Evolutionary conservation across 768 basidiomycete genomes (phyloP), one percentile per base, ranked within the genome.

Genomic region (Amyloporia xantha): DNA sequence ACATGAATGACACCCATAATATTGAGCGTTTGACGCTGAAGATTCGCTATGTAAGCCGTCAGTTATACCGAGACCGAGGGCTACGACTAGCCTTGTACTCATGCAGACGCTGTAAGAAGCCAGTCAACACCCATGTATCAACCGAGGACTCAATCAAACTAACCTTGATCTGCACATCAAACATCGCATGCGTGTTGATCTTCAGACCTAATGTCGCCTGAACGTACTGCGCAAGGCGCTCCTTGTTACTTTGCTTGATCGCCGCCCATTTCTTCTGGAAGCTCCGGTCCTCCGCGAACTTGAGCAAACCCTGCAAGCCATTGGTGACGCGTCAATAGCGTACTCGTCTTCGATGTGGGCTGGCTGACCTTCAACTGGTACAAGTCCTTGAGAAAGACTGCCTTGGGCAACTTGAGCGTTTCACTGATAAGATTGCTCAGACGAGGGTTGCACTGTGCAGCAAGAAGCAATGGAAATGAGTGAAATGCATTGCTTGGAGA

Each of bases 241-340:
- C 82, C 72, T 97, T 98, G 76, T 97, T 98, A 51, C 79, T 78
- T 52, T 81, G 83, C 72, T 94, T 95, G 65, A 94, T 82, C 28
- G 77, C 78, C 37, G 79, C 81, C 90, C 91, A 99, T 56, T 83
- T 77, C 41, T 76, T 68, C 52, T 82, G 78, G 78, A 99, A 92
- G 9, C 67, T 64, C 50, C 80, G 73, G 63, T 96, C 77, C 40
- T 93, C 85, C 2, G 74, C 77, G 61, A 77, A 76, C 21, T 82
- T 75, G 26, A 90, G 70, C 47, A 98, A 71, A n/a, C 79, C 83
- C 54, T 59, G 35, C 5, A 26, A 12, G 15, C 19, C 17, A n/a
- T n/a, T n/a, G n/a, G n/a, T n/a, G n/a, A n/a, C n/a, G n/a, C n/a
- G n/a, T n/a, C n/a, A n/a, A n/a, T n/a, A n/a, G n/a, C n/a, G n/a